phyloP scores from a whole-genome alignment of 2,329 filamentous ascomycete species.

The Arachnomyces sp. region DNA sequence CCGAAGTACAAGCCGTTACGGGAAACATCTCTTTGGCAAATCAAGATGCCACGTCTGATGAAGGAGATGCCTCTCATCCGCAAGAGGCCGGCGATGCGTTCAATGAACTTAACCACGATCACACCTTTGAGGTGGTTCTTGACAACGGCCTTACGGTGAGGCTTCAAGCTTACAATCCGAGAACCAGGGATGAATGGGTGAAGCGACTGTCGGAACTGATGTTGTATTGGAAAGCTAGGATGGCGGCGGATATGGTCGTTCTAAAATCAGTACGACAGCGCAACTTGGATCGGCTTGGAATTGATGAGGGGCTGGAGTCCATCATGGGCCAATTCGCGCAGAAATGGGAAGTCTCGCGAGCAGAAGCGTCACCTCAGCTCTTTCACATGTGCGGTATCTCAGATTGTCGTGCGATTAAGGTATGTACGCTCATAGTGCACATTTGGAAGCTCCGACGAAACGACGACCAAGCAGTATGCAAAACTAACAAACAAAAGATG shows the following conservation, averaged over 20 bases:
- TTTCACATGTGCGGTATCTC: conserved; percentile 63
- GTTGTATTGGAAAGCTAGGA: conserved; percentile 56
- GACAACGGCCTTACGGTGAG: conserved; percentile 56
- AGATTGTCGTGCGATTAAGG: conserved; percentile 53
- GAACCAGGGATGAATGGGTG: conserved; percentile 56
- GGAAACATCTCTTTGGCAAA: no score
- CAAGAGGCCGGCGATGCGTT: conserved; percentile 46
- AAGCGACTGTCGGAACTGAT: conserved; percentile 48
- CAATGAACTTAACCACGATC: conserved; percentile 47
- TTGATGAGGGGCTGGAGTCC: conserved; percentile 60
- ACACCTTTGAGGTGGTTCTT: conserved; percentile 55
- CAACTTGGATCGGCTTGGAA: conserved; percentile 53
- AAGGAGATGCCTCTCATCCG: conserved; percentile 44
- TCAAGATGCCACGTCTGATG: conserved; percentile 45
- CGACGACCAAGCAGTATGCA: conserved; percentile 1
- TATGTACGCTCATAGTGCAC: conserved; percentile 16
- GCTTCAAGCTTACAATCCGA: conserved; percentile 51
- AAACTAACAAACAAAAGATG: conserved; percentile 32
- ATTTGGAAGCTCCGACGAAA: not conserved
- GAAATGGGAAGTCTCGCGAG: conserved; percentile 61
- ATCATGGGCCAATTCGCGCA: conserved; percentile 57
- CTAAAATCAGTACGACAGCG: conserved; percentile 50
- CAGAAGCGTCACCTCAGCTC: conserved; percentile 55
- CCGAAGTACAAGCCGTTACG: conserved; percentile 49
- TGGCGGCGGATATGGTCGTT: conserved; percentile 48